phyloP scores from a whole-genome alignment of 2,329 filamentous ascomycete species.

The Dothistroma pini region DNA sequence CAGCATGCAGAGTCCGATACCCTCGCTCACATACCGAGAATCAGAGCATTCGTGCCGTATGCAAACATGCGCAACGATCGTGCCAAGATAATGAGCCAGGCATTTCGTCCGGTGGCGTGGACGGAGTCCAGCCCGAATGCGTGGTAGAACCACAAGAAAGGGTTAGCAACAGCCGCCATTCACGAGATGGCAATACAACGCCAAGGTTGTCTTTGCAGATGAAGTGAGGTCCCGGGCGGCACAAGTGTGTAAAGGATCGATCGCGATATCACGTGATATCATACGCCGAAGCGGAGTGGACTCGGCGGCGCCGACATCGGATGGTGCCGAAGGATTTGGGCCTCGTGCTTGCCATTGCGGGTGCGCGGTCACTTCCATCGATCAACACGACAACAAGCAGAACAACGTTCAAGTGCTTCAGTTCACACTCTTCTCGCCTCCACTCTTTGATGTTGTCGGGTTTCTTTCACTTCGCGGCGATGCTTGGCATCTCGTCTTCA shows the following conservation, averaged over 20 bases:
- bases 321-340: not conserved
- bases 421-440: too few species aligned
- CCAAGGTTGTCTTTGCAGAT: not conserved
- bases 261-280: not conserved
- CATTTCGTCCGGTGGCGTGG: slow-evolving; percentile 40
- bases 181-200: slow-evolving; percentile 6
- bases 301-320: not conserved
- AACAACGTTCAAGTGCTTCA: too few species aligned
- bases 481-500: not conserved
- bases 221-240: not conserved
- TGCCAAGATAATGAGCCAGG: slow-evolving; percentile 53
- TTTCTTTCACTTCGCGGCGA: not conserved
- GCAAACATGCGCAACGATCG: slow-evolving; percentile 39
- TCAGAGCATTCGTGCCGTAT: slow-evolving; percentile 31
- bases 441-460: too few species aligned
- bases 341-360: too few species aligned
- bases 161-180: slow-evolving; percentile 23
- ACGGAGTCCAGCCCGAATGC: slow-evolving; percentile 34
- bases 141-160: slow-evolving; percentile 32
- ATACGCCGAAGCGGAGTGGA: not conserved
- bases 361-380: not conserved
- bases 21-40: slow-evolving; percentile 26
- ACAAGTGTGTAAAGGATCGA: not conserved
- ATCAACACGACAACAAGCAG: not conserved
- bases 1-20: not conserved